Base-by-base conservation (phyloP, 257 asterid genomes). In the Linderniella brevidens region DNA sequence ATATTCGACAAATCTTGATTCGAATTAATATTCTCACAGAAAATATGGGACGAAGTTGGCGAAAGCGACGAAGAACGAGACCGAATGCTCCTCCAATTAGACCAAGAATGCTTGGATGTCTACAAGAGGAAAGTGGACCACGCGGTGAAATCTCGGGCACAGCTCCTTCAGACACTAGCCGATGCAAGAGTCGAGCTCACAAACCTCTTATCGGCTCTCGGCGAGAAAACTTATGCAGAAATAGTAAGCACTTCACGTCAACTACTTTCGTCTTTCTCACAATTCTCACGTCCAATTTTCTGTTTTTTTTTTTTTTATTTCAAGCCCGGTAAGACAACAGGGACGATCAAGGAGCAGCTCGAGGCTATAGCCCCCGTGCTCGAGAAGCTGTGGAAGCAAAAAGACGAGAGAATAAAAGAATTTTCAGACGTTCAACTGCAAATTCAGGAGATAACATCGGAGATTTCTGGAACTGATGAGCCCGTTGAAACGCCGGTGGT, bases 331-430 rank as follows among this genome's bases (percentile, higher is more conserved):
- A 86, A 76, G 69, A 92, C 77, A 19, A 62, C 78, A 12, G 96
- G 96, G 52, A 82, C 99, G 11, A 86, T 92, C 70, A 92, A 92
- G 68, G 96, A 92, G 60, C 99, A 92, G 65, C 92, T 92, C 45
- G 90, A 67, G 54, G 92, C 86, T 57, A 78, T 86, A 57, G 93
- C 93, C 51, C 99, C 96, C 9, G 73, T 79, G 17, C 55, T 85
- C 71, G 94, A 90, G 53, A 80, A 85, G 49, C 72, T 81, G 43
- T 79, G 92, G 92, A 57, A 72, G 50, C 82, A 77, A 64, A 90
- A 90, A 64, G 94, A 90, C 50, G 94, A 82, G 59, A 77, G 86
- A 68, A 68, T 77, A 51, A 72, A 72, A 42, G 94, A 90, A 56
- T 85, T 90, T 61, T 67, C 74, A 47, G 93, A 90, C 52, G 96